These are phyloP conservation scores for Nakataea oryzae DNA, from an alignment of 2,329 filamentous ascomycete genomes.

Conservation along the genomic window DNA sequence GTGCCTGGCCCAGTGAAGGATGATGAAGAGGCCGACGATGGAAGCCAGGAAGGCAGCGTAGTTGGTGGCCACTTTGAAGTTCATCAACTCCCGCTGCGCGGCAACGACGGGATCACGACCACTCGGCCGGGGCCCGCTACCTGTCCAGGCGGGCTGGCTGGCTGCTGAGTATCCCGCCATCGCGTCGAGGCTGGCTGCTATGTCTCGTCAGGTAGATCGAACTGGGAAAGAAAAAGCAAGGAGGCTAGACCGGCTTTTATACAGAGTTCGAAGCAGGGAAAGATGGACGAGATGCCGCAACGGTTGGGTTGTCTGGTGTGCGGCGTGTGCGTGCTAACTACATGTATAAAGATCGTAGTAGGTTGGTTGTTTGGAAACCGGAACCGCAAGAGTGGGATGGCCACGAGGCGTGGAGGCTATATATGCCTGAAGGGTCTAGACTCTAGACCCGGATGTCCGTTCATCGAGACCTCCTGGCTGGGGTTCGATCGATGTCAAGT, in stretches of 20 bases:
- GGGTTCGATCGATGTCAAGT: background rate
- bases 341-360: background rate
- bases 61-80: conserved; percentile 6
- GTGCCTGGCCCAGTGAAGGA: conserved; percentile 18
- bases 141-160: background rate
- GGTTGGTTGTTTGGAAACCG: background rate
- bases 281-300: background rate
- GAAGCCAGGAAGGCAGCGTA: conserved; percentile 13
- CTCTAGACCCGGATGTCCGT: background rate
- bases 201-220: background rate
- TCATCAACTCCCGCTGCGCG: conserved; percentile 2
- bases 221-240: too few species aligned
- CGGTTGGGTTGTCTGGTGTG: background rate
- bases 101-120: background rate
- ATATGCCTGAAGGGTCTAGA: background rate
- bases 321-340: background rate
- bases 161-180: background rate
- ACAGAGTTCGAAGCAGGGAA: background rate
- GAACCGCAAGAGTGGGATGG: background rate
- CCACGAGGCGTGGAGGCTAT: background rate
- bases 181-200: background rate
- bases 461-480: background rate
- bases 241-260: background rate
- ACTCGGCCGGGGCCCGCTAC: background rate
- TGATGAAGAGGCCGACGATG: conserved; percentile 17